These are phyloP conservation scores for Ceratocystis cacaofunesta DNA, from an alignment of 2,329 filamentous ascomycete genomes.

Conservation along the genomic window DNA sequence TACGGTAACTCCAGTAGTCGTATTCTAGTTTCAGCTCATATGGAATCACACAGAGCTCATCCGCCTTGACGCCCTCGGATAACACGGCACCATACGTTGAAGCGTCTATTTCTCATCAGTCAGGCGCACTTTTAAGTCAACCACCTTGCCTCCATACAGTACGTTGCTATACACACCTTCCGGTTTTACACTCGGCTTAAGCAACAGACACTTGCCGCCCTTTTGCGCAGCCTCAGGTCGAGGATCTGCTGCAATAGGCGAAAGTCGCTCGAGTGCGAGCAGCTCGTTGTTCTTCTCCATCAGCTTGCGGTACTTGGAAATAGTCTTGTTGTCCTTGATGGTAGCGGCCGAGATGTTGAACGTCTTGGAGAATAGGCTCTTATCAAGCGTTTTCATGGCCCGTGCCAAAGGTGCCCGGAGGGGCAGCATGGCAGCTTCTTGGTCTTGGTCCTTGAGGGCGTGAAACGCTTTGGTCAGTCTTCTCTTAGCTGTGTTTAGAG, in stretches of 20 bases:
- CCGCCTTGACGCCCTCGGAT: conserved; percentile 49
- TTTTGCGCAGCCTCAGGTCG: conserved; percentile 35
- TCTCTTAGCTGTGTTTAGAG: not conserved
- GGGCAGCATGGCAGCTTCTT: conserved; percentile 34
- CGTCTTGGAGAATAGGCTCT: conserved; percentile 64
- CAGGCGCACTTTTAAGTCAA: not conserved
- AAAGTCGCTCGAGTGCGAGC: conserved; percentile 47
- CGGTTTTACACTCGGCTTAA: conserved; percentile 41
- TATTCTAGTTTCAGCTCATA: conserved; percentile 69
- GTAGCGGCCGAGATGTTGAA: conserved; percentile 65
- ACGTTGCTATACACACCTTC: conserved; percentile 28
- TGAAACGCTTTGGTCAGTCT: not conserved
- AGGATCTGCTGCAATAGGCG: conserved; percentile 48
- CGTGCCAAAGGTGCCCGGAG: conserved; percentile 72
- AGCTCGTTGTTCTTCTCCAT: conserved; percentile 53
- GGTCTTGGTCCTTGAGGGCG: conserved; percentile 15
- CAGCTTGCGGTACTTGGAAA: conserved; percentile 53
- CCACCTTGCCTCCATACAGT: not conserved
- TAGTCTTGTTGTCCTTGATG: conserved; percentile 58
- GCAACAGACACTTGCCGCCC: conserved; percentile 47
- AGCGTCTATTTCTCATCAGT: conserved; percentile 35
- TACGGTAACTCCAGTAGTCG: conserved; percentile 72
- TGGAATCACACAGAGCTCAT: conserved; percentile 56
- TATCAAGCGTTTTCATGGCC: conserved; percentile 66
- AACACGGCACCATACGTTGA: conserved; percentile 64